Conservation (phyloP, 768 basidiomycete species). For the Pulveroboletus frians region DNA sequence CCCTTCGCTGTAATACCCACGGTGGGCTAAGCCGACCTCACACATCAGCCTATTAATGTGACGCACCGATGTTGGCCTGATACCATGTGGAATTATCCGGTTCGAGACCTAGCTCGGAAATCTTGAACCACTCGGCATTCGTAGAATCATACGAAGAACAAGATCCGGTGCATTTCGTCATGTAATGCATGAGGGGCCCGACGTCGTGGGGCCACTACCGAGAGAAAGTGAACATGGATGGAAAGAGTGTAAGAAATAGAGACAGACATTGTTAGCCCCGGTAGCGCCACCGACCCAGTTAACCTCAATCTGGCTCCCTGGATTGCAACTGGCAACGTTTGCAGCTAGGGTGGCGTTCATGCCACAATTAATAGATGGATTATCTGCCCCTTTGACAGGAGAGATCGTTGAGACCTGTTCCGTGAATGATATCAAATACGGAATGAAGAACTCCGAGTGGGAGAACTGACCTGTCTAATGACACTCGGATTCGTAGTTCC, state of each 20-base stretch:
- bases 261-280: conserved; percentile 31
- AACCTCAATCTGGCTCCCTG: conserved; percentile 50
- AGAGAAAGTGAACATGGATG: not conserved
- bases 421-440: not conserved
- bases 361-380: conserved; percentile 58
- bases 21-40: not conserved
- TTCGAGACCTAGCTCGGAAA: conserved; percentile 46
- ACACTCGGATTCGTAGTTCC: conserved; percentile 33
- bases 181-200: conserved; percentile 70
- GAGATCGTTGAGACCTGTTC: conserved; percentile 32
- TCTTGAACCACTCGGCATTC: conserved; percentile 70
- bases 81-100: conserved; percentile 39
- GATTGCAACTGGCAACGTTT: conserved; percentile 50
- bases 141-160: conserved; percentile 58
- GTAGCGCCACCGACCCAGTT: conserved; percentile 48
- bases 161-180: conserved; percentile 53
- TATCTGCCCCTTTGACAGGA: conserved; percentile 53
- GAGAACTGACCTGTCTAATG: conserved; percentile 37
- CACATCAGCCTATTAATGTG: not conserved
- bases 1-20: conserved; percentile 31
- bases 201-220: conserved; percentile 49
- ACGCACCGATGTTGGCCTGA: conserved; percentile 47
- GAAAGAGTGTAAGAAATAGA: not conserved
- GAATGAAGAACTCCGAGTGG: not conserved
- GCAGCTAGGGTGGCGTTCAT: conserved; percentile 44